Percentiles rank a stretch among this genome's conserved stretches.
phyloP scores from a whole-genome alignment of 2,329 filamentous ascomycete species.

The Neofusicoccum ribis region DNA sequence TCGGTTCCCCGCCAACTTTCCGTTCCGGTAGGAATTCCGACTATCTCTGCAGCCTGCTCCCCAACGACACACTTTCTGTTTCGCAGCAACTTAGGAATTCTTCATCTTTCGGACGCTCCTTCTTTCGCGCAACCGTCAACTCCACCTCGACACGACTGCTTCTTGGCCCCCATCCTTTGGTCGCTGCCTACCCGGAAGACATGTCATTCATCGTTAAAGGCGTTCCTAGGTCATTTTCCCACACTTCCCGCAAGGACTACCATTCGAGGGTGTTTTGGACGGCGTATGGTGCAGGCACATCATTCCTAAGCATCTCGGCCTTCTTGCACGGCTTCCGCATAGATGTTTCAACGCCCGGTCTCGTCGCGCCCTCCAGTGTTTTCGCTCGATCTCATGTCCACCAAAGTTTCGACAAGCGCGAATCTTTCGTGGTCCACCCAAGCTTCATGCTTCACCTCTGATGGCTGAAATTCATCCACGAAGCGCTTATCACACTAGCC shows the following conservation, averaged over 20 bases:
- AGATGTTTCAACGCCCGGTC: background rate
- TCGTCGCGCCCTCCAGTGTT: background rate
- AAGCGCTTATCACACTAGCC: too few relatives aligned
- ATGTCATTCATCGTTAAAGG: background rate
- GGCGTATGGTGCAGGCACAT: slow-evolving; percentile 9
- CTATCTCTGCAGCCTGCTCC: background rate
- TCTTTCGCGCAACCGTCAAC: background rate
- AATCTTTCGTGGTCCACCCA: slow-evolving; percentile 1
- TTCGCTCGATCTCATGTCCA: background rate
- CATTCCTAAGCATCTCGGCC: background rate
- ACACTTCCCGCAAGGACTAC: background rate
- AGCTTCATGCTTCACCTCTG: slow-evolving; percentile 11
- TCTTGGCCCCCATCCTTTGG: background rate
- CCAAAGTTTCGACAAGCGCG: background rate
- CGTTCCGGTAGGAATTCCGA: slow-evolving; percentile 4
- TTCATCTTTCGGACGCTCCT: background rate
- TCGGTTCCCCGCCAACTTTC: slow-evolving; percentile 14
- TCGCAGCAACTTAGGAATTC: background rate
- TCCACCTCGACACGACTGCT: background rate
- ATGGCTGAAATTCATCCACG: background rate
- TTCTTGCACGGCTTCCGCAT: background rate
- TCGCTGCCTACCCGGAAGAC: background rate
- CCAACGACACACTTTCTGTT: background rate
- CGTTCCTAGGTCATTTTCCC: background rate
- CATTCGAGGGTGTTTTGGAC: background rate